Evolutionary conservation across 306 rosid species (phyloP), one percentile per base, ranked within the genome.

Genomic region (Vachellia collinsii): DNA sequence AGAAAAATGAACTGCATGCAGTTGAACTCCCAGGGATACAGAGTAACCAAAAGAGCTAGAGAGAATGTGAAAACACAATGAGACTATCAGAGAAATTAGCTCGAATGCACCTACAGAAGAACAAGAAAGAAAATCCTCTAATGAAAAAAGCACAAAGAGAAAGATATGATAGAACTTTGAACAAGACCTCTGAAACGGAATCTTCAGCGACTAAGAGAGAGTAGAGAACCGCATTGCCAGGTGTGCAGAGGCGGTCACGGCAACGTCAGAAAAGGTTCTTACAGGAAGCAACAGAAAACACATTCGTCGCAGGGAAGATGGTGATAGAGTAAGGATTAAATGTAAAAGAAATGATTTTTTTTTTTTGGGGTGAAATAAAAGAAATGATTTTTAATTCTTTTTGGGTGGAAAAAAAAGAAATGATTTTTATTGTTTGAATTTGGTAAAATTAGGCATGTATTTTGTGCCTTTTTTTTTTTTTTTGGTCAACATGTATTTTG

Each of bases 361-460:
- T 79, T 77, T 71, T 37, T 42, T 43, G 4, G 19, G 19, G 19
- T 50, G 66, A 53, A 19, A 46, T 48, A 54, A 12, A 67, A 80
- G 65, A 68, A 42, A 67, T 82, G 64, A 77, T 85, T 78, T 82
- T 38, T n/a, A n/a, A n/a, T n/a, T n/a, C n/a, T 38, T 54, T 19
- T 0, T 1, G 7, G 38, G 62, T 89, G 34, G n/a, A n/a, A 53
- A 0, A 29, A 54, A 12, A 67, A 80, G 65, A 68, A 42, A 67
- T 82, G 64, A 77, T 85, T 78, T 82, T 38, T 38, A 47, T 19
- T 0, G 78, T 85, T 84, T 84, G 84, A 77, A 74, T 80, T 70
- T 65, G 87, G 77, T 69, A 47, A 58, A 58, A 53, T 86, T 87
- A 87, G 92, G 90, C 82, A 86, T 85, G 78, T 79, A 11, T 75